Base-by-base conservation (phyloP, 75 land plant genomes). In the Selaginella tamariscina region DNA sequence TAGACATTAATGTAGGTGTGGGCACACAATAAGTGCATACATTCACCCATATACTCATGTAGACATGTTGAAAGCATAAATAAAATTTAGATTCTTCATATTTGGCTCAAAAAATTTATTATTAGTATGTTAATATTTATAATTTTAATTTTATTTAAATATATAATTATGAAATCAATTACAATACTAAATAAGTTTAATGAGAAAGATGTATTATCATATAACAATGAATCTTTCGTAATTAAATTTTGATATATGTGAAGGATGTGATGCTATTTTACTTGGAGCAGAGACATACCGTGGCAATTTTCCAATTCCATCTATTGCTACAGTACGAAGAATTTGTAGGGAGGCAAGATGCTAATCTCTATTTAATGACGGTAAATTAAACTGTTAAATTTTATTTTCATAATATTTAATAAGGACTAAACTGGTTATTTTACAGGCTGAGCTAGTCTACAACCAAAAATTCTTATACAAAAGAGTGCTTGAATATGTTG, bases 261-360 rank as follows among this genome's bases (percentile, higher is more conserved):
- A n/a, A 90, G 96, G 98, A 2, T 72, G 82, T 33, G 98, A 94
- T 82, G 98, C 83, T 30, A 94, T 94, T 72, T 80, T 94, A 72
- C 78, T 94, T 39, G 98, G 98, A 32, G 98, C 98, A 55, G 98
- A 94, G 72, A 94, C 98, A 63, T 73, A 89, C 26, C 82, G 98
- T 20, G 98, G 98, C 15, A 30, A 80, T 2, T 94, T 86, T 56
- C 98, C 98, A 54, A 86, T 94, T 55, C 91, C 89, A 65, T 85
- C 88, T 31, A 82, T 94, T 30, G 77, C 91, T 29, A 85, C 70
- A 39, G 91, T 94, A 33, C 85, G 88, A n/a, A 83, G 70, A 70
- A 94, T 94, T 32, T 87, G 91, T 74, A 78, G 86, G 23, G 98
- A 94, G 84, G 94, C 82, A 70, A 57, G 49, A 9, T 49, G 54